phyloP scores from a whole-genome alignment of 2,329 filamentous ascomycete genomes.

The Keithomyces neogunnii region DNA sequence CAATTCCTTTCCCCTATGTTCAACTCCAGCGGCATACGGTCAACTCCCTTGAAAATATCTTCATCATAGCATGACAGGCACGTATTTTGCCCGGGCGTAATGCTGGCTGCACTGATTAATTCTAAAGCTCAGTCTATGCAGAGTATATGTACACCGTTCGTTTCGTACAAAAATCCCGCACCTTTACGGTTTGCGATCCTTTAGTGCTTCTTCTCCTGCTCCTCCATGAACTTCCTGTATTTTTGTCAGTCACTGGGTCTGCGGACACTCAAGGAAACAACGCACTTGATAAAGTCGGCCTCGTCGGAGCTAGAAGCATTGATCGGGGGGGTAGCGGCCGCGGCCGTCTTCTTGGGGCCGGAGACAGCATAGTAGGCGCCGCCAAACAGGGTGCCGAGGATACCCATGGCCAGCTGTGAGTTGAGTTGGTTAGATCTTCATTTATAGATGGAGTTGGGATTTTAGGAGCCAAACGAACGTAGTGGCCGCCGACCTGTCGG shows the following conservation, averaged over 20 bases:
- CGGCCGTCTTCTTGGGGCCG: conserved; percentile 36
- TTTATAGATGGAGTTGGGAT: neutral
- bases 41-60: no score
- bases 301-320: conserved; percentile 54
- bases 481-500: conserved; percentile 52
- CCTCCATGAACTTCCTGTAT: conserved; percentile 30
- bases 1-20: no score
- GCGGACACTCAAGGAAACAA: conserved; percentile 16
- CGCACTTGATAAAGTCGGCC: conserved; percentile 58
- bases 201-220: conserved; percentile 34
- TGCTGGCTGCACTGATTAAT: neutral
- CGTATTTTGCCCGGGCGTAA: no score
- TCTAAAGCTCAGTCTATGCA: neutral
- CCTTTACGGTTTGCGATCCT: conserved; percentile 16
- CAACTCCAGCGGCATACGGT: no score
- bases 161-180: conserved; percentile 18
- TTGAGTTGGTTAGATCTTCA: conserved; percentile 5
- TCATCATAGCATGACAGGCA: no score
- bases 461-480: conserved; percentile 36
- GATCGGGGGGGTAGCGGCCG: conserved; percentile 45
- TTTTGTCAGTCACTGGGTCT: neutral
- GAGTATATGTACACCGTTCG: conserved; percentile 25
- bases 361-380: conserved; percentile 35
- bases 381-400: conserved; percentile 42
- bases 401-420: conserved; percentile 47